Conservation (phyloP, 768 basidiomycete genomes). For the Mycena polygramma region DNA sequence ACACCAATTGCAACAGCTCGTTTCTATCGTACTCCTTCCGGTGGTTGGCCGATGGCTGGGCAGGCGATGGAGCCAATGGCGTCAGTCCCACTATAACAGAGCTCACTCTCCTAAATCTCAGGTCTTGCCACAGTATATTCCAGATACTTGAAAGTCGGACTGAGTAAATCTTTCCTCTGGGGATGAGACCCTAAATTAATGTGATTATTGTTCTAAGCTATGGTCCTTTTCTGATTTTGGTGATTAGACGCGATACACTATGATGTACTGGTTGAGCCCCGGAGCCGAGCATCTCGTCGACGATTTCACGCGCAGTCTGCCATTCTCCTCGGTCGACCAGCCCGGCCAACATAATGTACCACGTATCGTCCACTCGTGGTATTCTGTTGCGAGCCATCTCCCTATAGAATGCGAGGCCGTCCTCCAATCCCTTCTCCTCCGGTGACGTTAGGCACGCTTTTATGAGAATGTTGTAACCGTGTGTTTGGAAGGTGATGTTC, state of each 20-base stretch:
- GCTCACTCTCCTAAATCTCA: conserved; percentile 31
- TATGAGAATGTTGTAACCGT: conserved; percentile 85
- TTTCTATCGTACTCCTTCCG: conserved; percentile 85
- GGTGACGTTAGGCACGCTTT: conserved; percentile 71
- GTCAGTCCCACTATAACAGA: conserved; percentile 59
- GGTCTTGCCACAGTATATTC: conserved; percentile 65
- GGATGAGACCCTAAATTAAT: conserved; percentile 47
- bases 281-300: conserved; percentile 67
- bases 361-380: conserved; percentile 72
- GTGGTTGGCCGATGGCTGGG: conserved; percentile 92
- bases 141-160: conserved; percentile 76
- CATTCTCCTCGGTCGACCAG: conserved; percentile 70
- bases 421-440: conserved; percentile 61
- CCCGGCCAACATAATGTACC: conserved; percentile 81
- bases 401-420: conserved; percentile 70
- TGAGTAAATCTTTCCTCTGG: conserved; percentile 74
- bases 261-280: conserved; percentile 61
- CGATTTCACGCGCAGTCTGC: conserved; percentile 70
- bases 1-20: conserved; percentile 84
- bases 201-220: conserved; percentile 36
- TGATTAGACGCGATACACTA: conserved; percentile 62
- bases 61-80: conserved; percentile 87
- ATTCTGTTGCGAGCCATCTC: conserved; percentile 69
- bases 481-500: conserved; percentile 67
- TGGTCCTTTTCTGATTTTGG: conserved; percentile 56